phyloP scores from a whole-genome alignment of 331 rosid species.

The Telfairia occidentalis region DNA sequence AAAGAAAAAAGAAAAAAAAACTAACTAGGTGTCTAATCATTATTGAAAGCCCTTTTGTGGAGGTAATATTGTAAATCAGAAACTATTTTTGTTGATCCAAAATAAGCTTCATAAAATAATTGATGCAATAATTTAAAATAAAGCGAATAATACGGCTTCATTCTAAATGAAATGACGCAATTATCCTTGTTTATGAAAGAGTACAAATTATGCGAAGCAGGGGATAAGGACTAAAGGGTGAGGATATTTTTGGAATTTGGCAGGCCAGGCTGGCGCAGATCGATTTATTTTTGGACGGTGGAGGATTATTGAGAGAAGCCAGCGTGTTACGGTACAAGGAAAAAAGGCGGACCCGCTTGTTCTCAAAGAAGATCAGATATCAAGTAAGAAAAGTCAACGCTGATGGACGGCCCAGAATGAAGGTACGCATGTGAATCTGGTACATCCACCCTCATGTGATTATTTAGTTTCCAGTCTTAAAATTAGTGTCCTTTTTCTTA shows the following conservation, averaged over 20 bases:
- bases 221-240: not conserved
- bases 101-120: too few species aligned
- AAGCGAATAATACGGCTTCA: not conserved
- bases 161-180: not conserved
- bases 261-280: constrained; percentile 75
- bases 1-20: not conserved
- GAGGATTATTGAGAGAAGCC: constrained; percentile 70
- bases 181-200: not conserved
- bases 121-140: too few species aligned
- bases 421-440: constrained; percentile 36
- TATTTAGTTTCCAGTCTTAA: not conserved
- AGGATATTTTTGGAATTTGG: constrained; percentile 3
- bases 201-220: not conserved
- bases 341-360: constrained; percentile 72
- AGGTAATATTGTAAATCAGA: not conserved
- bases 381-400: constrained; percentile 85
- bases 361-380: constrained; percentile 83
- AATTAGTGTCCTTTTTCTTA: too few species aligned
- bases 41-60: too few species aligned
- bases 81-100: not conserved
- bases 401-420: constrained; percentile 89
- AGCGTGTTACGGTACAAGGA: constrained; percentile 82
- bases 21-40: not conserved
- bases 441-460: not conserved
- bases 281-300: constrained; percentile 56